Conservation (phyloP, 2,329 filamentous ascomycete genomes). For the Talaromyces sp. region DNA sequence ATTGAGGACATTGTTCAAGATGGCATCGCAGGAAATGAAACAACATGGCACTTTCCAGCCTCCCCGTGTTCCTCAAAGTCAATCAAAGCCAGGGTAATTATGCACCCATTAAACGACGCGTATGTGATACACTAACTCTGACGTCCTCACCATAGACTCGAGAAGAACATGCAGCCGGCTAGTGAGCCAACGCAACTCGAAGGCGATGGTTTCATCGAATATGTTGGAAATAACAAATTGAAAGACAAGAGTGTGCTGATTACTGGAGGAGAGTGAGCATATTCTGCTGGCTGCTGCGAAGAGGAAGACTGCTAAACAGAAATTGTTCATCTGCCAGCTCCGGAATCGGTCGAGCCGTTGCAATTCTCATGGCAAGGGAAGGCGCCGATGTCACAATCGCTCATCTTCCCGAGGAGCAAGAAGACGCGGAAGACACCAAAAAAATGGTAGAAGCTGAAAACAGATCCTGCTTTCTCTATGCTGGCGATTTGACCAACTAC, state of each 20-base stretch:
- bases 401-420: conserved; percentile 57
- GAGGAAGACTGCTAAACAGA: background rate
- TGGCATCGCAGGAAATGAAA: conserved; percentile 28
- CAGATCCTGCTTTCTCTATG: conserved; percentile 48
- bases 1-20: conserved; percentile 11
- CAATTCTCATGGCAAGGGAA: conserved; percentile 58
- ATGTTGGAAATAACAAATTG: conserved; percentile 51
- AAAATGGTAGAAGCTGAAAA: conserved; percentile 53
- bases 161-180: conserved; percentile 30
- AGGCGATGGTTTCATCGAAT: conserved; percentile 33
- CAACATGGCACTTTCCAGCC: conserved; percentile 28
- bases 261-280: conserved; percentile 56
- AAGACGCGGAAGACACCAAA: conserved; percentile 57
- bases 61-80: conserved; percentile 27
- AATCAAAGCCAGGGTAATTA: conserved; percentile 31
- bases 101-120: background rate
- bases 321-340: conserved; percentile 39
- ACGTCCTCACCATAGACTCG: conserved; percentile 18
- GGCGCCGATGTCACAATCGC: conserved; percentile 58
- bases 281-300: no score
- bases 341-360: conserved; percentile 56
- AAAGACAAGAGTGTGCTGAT: conserved; percentile 54
- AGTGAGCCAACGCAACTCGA: conserved; percentile 40
- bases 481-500: conserved; percentile 52
- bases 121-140: background rate